phyloP scores from a whole-genome alignment of 768 basidiomycete genomes.

The Hygrophorus pudorinus region DNA sequence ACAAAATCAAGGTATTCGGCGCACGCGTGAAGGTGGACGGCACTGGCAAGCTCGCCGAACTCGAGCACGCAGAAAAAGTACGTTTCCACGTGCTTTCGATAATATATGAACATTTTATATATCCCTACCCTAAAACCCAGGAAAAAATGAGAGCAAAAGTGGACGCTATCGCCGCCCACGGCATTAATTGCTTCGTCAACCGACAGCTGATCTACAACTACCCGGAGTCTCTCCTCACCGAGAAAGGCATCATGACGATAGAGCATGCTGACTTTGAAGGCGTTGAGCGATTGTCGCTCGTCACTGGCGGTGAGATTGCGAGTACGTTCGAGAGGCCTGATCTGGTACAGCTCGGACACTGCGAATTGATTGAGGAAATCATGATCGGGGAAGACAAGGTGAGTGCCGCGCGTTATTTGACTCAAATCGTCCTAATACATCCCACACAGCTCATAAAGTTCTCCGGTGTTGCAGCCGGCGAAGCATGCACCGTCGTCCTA shows the following conservation, averaged over 20 bases:
- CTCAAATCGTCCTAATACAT: not conserved
- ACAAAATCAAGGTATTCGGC: constrained; percentile 99
- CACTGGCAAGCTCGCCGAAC: constrained; percentile 94
- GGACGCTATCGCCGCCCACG: constrained; percentile 85
- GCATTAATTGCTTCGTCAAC: constrained; percentile 97
- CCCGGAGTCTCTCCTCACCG: constrained; percentile 90
- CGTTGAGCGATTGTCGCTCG: constrained; percentile 89
- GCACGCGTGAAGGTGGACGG: constrained; percentile 93
- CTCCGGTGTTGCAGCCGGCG: constrained; percentile 95
- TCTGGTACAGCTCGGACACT: constrained; percentile 83
- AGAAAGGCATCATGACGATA: constrained; percentile 91
- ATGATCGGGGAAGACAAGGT: constrained; percentile 99
- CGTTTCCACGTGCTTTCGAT: constrained; percentile 3
- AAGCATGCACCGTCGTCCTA: constrained; percentile 96
- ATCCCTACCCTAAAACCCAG: constrained; percentile 25
- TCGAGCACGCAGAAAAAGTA: constrained; percentile 91
- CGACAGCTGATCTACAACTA: constrained; percentile 99
- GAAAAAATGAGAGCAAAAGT: constrained; percentile 99
- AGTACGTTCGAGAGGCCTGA: constrained; percentile 92
- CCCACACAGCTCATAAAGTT: constrained; percentile 89
- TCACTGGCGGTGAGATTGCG: constrained; percentile 96
- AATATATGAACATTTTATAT: not conserved
- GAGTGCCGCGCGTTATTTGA: constrained; percentile 8
- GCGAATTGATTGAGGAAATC: constrained; percentile 95
- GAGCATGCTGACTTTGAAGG: constrained; percentile 99